These are phyloP conservation scores for Aphanomyces astaci DNA, from an alignment of 352 stramenopile genomes.

Conservation along the genomic window DNA sequence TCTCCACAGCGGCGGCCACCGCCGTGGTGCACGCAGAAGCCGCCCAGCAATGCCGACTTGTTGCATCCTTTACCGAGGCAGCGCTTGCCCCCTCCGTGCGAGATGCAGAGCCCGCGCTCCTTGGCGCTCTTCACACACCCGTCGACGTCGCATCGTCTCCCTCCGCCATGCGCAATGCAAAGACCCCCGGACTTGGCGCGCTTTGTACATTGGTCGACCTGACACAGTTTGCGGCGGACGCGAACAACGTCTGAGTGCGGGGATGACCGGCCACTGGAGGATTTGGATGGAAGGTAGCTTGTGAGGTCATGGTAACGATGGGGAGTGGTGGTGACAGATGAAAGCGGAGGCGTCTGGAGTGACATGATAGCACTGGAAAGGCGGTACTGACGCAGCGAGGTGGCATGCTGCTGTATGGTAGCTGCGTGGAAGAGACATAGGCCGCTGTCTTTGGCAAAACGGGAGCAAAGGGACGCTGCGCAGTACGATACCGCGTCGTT, in stretches of 20 bases:
- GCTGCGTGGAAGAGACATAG: slow-evolving; percentile 6
- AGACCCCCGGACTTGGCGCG: slow-evolving; percentile 71
- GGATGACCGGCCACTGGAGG: background rate
- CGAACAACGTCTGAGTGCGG: background rate
- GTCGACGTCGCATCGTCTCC: slow-evolving; percentile 55
- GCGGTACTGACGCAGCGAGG: background rate
- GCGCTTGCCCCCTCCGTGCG: slow-evolving; percentile 65
- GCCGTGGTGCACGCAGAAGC: slow-evolving; percentile 76
- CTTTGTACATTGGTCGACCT: slow-evolving; percentile 59
- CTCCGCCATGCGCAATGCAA: slow-evolving; percentile 76
- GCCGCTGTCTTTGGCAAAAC: slow-evolving; percentile 8
- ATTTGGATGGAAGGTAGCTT: background rate
- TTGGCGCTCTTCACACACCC: slow-evolving; percentile 81
- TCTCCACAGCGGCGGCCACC: slow-evolving; percentile 70
- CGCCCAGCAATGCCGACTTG: slow-evolving; percentile 76
- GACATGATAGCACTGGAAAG: too few species aligned
- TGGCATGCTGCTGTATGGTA: background rate
- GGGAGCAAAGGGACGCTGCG: background rate
- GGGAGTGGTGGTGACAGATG: background rate
- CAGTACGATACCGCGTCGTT: background rate
- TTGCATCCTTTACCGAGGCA: slow-evolving; percentile 63
- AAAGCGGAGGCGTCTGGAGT: background rate
- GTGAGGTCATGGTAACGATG: background rate
- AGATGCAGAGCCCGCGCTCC: slow-evolving; percentile 61
- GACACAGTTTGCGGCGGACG: slow-evolving; percentile 34